Conservation (phyloP, 1,139 yeast genomes). For the Sugiyamaella pinicola region DNA sequence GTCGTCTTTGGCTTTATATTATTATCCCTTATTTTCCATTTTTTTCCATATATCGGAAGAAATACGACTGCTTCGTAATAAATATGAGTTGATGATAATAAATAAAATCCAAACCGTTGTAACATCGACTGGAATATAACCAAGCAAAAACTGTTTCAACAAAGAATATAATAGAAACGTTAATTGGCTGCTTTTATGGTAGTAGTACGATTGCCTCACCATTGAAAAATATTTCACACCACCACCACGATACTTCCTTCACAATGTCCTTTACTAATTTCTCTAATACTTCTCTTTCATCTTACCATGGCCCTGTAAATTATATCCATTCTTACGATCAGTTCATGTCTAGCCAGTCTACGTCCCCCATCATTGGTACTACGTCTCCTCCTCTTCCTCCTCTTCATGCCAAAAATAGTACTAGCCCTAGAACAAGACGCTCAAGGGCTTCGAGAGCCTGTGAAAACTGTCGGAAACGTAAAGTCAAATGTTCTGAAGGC, state of each 20-base stretch:
- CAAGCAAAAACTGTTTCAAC: too few relatives aligned
- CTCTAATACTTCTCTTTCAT: background rate
- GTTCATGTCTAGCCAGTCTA: background rate
- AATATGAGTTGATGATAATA: background rate
- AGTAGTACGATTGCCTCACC: too few relatives aligned
- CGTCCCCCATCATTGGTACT: background rate
- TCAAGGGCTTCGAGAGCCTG: constrained; percentile 53
- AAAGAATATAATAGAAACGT: too few relatives aligned
- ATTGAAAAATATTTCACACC: background rate
- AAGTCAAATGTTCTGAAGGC: constrained; percentile 64
- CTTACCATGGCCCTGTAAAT: background rate
- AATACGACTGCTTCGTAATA: too few relatives aligned
- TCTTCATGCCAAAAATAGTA: background rate
- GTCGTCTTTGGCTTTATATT: background rate
- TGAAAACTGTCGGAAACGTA: constrained; percentile 61
- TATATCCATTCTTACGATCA: constrained; percentile 1
- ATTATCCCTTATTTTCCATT: background rate
- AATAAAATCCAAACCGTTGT: too few relatives aligned
- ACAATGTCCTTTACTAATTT: background rate
- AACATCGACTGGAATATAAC: too few relatives aligned
- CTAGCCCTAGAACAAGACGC: constrained; percentile 18
- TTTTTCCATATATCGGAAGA: background rate
- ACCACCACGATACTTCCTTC: background rate
- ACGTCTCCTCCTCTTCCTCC: background rate
- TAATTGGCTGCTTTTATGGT: too few relatives aligned